Evolutionary conservation across 1,284 basidiomycete genomes (phyloP), one percentile per base, ranked within the genome.

Genomic region (Papiliotrema laurentii): DNA sequence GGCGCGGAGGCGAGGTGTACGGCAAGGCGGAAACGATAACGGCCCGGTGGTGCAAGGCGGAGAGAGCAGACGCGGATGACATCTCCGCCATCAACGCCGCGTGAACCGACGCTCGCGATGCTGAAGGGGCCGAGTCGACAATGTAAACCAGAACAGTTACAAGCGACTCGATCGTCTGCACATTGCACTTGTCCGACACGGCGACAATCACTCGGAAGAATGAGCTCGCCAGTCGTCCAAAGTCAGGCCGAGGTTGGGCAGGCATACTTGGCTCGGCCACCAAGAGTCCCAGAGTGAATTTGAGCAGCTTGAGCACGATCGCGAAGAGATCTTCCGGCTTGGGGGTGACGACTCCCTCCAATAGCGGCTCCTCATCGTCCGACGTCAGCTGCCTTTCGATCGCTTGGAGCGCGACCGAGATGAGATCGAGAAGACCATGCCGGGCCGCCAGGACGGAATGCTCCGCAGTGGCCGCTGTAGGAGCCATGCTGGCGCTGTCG

Each of bases 211-310:
- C 56, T 26, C 61, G 59, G 37, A 69, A 46, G 44, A 63, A 63
- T 1, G 59, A 55, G 0, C 59, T 56, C 1, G 61, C 55, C 14
- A 72, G 51, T 24, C 55, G 51, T 4, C 58, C 58, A 51, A 66
- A 69, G 50, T 70, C 68, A 6, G 69, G 67, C 40, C 60, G 58
- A 2, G 66, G 66, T 13, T 55, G 53, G 1, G 56, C 47, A 1
- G 57, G 51, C 22, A 54, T 47, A 10, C 40, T 22, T 5, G 40
- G 30, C 18, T 72, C 69, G 14, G 49, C 27, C 6, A 52, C 36
- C 0, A 54, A 48, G 4, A 69, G 26, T 0, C 63, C 60, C 7
- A 72, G 52, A 1, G 53, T 49, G 43, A 67, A 72, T 31, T 55
- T 61, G 11, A 72, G 51, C 19, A 69, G 50, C 33, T 58, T 58